Base-by-base conservation (phyloP, 2,329 filamentous ascomycete species). In the Seiridium unicorne region DNA sequence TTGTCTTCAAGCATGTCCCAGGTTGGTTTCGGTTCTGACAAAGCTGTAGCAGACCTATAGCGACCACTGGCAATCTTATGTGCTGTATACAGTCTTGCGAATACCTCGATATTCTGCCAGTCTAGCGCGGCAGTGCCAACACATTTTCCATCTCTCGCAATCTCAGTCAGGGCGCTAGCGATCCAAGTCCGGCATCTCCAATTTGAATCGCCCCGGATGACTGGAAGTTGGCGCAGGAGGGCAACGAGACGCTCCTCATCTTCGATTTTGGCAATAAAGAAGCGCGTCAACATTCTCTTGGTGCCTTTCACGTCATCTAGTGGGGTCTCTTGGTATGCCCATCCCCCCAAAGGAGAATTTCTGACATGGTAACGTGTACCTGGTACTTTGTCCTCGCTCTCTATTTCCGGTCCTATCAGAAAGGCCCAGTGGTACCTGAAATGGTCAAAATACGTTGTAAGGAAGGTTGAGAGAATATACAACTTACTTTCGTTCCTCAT, bases 171-270 rank as follows among this genome's bases (percentile, higher is more conserved):
- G 0, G 69, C 77, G 26, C 73, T 64, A 5, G 64, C 68, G 5
- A 78, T 66, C 78, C 77, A 81, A 3, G 66, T 68, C 4, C 73
- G 72, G 61, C 75, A 79, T n/a, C 70, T 72, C 73, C 76, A 81
- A 48, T 63, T 65, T 5, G 69, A 68, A 47, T 78, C 70, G 49
- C 64, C 61, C 51, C 75, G 68, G 3, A 74, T 60, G 5, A 79
- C 61, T 4, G 74, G 72, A 4, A 71, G 64, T 1, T 51, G 44
- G 18, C 68, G 68, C 4, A 79, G 56, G 35, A 77, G 72, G 1
- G 67, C 55, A 11, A 72, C 36, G 3, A 79, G 69, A 1, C 69
- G 67, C 13, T 60, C 18, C 54, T 74, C 66, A 60, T 79, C 67
- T 26, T 68, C 64, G 35, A 80, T 61, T 63, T 80, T 80, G 40